Percentiles rank a stretch among this genome's conserved stretches.
These are phyloP conservation scores for Straminergon stramineum DNA, from an alignment of 225 moss, liverwort and hornwort genomes.

Conservation along the genomic window DNA sequence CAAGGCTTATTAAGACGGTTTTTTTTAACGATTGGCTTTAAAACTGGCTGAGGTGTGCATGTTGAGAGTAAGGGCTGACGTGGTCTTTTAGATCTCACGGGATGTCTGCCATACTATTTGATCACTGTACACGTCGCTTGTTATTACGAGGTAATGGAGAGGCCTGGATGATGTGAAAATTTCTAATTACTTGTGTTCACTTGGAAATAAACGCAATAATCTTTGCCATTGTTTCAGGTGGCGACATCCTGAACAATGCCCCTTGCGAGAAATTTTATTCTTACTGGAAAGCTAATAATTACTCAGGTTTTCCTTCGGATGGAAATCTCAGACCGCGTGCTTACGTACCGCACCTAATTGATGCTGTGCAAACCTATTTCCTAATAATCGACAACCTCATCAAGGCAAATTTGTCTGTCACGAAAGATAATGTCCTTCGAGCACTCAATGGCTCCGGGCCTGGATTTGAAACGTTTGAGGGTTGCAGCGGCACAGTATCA, in stretches of 20 bases:
- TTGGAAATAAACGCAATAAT: not conserved
- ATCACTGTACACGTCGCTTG: not conserved
- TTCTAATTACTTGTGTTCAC: not conserved
- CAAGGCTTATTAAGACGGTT: not conserved
- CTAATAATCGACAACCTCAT: slow-evolving; percentile 53
- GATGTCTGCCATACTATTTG: slow-evolving; percentile 9
- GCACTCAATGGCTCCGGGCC: slow-evolving; percentile 47
- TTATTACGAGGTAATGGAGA: not conserved
- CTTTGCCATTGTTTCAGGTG: slow-evolving; percentile 30
- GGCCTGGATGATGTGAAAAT: not conserved
- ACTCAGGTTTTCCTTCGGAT: slow-evolving; percentile 54
- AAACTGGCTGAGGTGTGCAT: not conserved
- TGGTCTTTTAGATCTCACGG: not conserved
- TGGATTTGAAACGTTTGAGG: slow-evolving; percentile 17
- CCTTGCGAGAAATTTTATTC: slow-evolving; percentile 60
- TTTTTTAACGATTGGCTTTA: not conserved
- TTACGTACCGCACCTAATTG: slow-evolving; percentile 81
- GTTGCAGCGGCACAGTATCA: slow-evolving; percentile 53
- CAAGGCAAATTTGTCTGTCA: slow-evolving; percentile 36
- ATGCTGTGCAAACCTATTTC: slow-evolving; percentile 77
- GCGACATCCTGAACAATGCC: slow-evolving; percentile 38
- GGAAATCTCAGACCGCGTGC: slow-evolving; percentile 65
- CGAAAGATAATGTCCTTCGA: slow-evolving; percentile 28
- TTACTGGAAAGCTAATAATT: slow-evolving; percentile 52
- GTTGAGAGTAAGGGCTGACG: not conserved